phyloP scores from a whole-genome alignment of 108 stramenopile genomes.

The Seminavis robusta region DNA sequence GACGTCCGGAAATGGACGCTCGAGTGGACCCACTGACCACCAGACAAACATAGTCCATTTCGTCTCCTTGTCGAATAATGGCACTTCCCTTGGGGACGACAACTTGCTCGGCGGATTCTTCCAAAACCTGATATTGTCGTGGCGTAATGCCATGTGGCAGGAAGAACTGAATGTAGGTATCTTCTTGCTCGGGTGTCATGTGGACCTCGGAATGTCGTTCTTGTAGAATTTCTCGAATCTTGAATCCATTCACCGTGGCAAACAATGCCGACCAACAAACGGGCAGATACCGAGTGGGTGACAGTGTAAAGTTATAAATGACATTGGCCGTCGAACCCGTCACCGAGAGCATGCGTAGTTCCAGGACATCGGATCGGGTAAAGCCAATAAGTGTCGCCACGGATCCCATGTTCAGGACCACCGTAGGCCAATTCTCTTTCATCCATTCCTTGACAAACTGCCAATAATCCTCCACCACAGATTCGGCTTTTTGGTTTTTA shows the following conservation, averaged over 20 bases:
- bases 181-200: conserved; percentile 47
- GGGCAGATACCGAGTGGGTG: conserved; percentile 3
- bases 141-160: conserved; percentile 78
- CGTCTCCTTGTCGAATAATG: conserved; percentile 47
- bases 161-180: conserved; percentile 68
- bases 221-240: conserved; percentile 57
- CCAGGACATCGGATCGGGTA: conserved; percentile 76
- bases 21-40: conserved; percentile 62
- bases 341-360: conserved; percentile 57
- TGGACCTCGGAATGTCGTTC: conserved; percentile 61
- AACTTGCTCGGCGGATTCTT: conserved; percentile 24
- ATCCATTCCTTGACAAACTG: conserved; percentile 30
- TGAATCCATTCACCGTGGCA: conserved; percentile 62
- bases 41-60: conserved; percentile 49
- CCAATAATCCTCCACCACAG: too few relatives aligned
- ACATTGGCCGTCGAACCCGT: conserved; percentile 49
- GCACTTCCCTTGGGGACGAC: conserved; percentile 38
- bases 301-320: conserved; percentile 32
- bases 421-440: conserved; percentile 50
- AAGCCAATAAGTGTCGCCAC: conserved; percentile 64
- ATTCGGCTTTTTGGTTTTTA: too few relatives aligned
- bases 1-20: conserved; percentile 53
- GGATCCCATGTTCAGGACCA: conserved; percentile 71
- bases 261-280: conserved; percentile 59
- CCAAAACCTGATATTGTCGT: conserved; percentile 69